Percentiles rank a stretch among this genome's conserved stretches.
Evolutionary conservation across 2,329 filamentous ascomycete species (phyloP).

Genomic region (Zalaria obscura): DNA sequence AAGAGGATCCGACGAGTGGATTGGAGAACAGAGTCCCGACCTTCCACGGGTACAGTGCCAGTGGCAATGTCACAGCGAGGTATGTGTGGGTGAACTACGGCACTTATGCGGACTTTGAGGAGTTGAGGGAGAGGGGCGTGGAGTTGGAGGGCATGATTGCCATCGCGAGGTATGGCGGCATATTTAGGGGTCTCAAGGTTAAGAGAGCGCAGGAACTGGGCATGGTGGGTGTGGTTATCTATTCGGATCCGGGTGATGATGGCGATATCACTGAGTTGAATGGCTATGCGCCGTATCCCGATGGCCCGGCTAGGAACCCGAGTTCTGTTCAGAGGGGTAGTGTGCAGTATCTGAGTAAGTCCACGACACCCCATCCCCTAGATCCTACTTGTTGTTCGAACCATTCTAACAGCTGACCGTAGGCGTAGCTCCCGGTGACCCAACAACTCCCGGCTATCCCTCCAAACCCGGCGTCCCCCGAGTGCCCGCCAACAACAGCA

Average conservation of each 20-base stretch:
- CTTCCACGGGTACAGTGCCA: slow-evolving; percentile 34
- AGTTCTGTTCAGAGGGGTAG: slow-evolving; percentile 31
- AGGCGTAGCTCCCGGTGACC: slow-evolving; percentile 37
- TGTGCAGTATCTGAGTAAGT: slow-evolving; percentile 37
- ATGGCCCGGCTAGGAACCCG: slow-evolving; percentile 32
- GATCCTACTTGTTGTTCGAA: slow-evolving; percentile 6
- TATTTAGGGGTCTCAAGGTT: slow-evolving; percentile 32
- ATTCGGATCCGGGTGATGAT: slow-evolving; percentile 31
- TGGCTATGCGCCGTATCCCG: slow-evolving; percentile 27
- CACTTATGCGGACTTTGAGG: slow-evolving; percentile 30
- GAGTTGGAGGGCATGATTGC: slow-evolving; percentile 34
- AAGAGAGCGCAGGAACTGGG: slow-evolving; percentile 32
- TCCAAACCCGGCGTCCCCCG: slow-evolving; percentile 81
- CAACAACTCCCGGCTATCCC: slow-evolving; percentile 76
- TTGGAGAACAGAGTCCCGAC: slow-evolving; percentile 10
- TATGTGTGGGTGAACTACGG: slow-evolving; percentile 32
- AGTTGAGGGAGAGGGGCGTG: slow-evolving; percentile 23
- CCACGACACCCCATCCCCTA: neutral
- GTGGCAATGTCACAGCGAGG: slow-evolving; percentile 31
- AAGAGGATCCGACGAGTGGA: slow-evolving; percentile 63
- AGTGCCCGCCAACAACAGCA: slow-evolving; percentile 48
- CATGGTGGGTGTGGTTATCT: slow-evolving; percentile 31
- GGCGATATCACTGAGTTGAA: slow-evolving; percentile 45
- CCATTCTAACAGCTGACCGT: neutral
- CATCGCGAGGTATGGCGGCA: slow-evolving; percentile 30